Evolutionary conservation across 129 eudicot genomes (phyloP), one percentile per base, ranked within the genome.

Genomic region (Lonicera japonica): DNA sequence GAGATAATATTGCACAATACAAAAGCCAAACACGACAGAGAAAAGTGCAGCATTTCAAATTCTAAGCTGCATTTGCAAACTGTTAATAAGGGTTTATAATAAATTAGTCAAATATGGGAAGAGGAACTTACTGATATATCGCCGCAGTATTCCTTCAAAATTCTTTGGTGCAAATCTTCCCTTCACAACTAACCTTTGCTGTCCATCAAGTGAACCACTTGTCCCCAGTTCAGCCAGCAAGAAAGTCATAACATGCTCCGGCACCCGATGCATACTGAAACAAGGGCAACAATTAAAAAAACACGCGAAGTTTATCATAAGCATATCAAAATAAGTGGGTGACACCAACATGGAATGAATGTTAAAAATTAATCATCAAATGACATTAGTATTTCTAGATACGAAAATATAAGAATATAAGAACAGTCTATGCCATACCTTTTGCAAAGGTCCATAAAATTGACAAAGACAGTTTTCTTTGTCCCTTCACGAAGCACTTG

Each of bases 401-500:
- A 1, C 2, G 36, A 10, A 9, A 3, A 15, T 10, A 5, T 5
- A n/a, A 12, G 25, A 14, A 29, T n/a, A n/a, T n/a, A n/a, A n/a
- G n/a, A 47, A 46, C 51, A 20, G 23, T 47, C 13, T n/a, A 9
- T 25, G 15, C 25, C 86, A n/a, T 83, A 88, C 94, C 80, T 79
- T 69, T 67, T 85, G 83, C 96, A 89, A 46, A 85, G 87, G 69
- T 85, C 96, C 84, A 81, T 82, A 56, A 89, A 89, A 55, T 89
- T 89, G 53, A 73, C 95, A 66, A 89, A 89, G 21, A 89, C 85
- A 3, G 95, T 89, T 62, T 89, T 85, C 90, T 89, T 85, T n/a
- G 96, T 85, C 70, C 96, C 96, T 77, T 89, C 95, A 53, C 96
- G 90, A 54, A 85, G 83, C 74, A 89, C 96, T 68, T 85, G 87